Percentiles rank a stretch among this genome's conserved stretches.
Evolutionary conservation across 2,329 filamentous ascomycete species (phyloP).

Genomic region (Trichothecium roseum): DNA sequence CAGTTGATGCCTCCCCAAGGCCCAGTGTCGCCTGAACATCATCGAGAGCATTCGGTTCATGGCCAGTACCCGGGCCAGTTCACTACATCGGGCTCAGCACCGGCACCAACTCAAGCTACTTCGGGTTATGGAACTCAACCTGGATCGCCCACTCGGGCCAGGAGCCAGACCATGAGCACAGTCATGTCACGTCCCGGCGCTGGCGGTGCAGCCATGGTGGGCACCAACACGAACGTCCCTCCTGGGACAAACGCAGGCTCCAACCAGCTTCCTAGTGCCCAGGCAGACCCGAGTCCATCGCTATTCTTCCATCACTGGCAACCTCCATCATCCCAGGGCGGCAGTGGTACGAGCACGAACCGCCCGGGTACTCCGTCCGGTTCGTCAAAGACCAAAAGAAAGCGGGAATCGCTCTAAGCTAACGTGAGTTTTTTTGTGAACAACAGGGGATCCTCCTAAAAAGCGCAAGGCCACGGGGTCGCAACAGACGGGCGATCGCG

Average conservation of each 20-base stretch:
- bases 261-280: conserved; percentile 39
- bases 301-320: conserved; percentile 94
- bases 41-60: conserved; percentile 36
- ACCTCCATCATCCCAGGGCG: conserved; percentile 58
- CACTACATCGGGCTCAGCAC: conserved; percentile 13
- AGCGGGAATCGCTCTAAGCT: conserved; percentile 30
- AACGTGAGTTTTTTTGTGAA: conserved; percentile 20
- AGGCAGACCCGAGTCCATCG: conserved; percentile 59
- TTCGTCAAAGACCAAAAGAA: conserved; percentile 50
- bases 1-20: conserved; percentile 41
- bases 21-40: conserved; percentile 41
- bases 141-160: conserved; percentile 36
- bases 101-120: too few relatives aligned
- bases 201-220: conserved; percentile 27
- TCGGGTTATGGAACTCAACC: conserved; percentile 21
- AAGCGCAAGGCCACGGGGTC: conserved; percentile 67
- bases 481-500: conserved; percentile 13
- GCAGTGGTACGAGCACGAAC: conserved; percentile 37
- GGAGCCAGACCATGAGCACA: conserved; percentile 38
- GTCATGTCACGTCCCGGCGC: conserved; percentile 25
- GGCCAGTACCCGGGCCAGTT: conserved; percentile 19
- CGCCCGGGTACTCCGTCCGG: conserved; percentile 66
- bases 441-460: conserved; percentile 66
- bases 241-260: conserved; percentile 26
- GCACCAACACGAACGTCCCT: conserved; percentile 33